Percentiles rank a stretch among this genome's conserved stretches.
phyloP scores from a whole-genome alignment of 108 stramenopile species.

The Nitzschia sp. region DNA sequence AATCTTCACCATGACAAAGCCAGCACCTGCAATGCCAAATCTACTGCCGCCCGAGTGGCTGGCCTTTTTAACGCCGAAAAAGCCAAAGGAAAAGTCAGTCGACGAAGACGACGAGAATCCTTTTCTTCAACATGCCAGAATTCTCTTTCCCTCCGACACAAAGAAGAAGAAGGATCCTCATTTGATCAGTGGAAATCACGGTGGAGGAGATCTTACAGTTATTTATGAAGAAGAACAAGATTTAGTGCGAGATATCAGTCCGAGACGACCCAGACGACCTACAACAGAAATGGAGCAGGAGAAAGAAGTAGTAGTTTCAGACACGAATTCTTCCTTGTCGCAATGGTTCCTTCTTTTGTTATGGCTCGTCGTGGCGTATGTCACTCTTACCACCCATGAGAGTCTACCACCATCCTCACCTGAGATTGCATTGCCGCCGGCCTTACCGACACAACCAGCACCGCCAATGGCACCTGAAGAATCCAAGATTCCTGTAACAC shows the following conservation, averaged over 20 bases:
- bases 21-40: too few species aligned
- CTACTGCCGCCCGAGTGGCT: too few species aligned
- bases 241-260: not conserved
- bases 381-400: not conserved
- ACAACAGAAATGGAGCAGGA: too few species aligned
- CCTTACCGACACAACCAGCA: not conserved
- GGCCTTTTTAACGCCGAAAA: not conserved
- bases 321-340: not conserved
- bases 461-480: not conserved
- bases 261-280: too few species aligned
- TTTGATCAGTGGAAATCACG: not conserved
- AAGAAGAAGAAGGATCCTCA: not conserved
- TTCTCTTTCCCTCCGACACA: not conserved
- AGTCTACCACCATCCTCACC: not conserved
- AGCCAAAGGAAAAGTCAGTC: not conserved
- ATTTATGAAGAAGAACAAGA: not conserved
- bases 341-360: not conserved
- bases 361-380: not conserved
- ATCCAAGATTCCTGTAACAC: too few species aligned
- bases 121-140: not conserved
- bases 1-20: too few species aligned
- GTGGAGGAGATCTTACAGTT: not conserved
- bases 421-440: too few species aligned
- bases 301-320: too few species aligned
- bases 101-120: not conserved